Base-by-base conservation (phyloP, 2,329 filamentous ascomycete genomes). In the Elsinoe necatrix region DNA sequence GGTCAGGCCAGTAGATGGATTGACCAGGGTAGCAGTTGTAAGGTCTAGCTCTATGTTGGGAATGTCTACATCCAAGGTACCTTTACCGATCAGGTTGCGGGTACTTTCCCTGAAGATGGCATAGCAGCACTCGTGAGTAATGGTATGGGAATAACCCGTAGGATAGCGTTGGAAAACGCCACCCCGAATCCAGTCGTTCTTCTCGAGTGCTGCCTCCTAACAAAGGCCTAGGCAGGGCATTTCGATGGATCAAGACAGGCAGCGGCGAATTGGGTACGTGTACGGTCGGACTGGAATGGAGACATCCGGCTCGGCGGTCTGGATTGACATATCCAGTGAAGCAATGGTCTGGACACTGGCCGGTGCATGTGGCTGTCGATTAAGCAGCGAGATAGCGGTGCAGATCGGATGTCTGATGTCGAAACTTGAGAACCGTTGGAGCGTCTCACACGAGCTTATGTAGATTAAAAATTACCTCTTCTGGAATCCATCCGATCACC, bases 191-290 rank as follows among this genome's bases (percentile, higher is more conserved):
- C 61, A 63, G 34, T 37, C 45, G 57, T 64, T 64, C 55, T 58
- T 58, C 58, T 64, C 60, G 43, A 65, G 43, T 18, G 58, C 29
- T 12, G 57, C 54, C 9, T 41, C 34, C 35, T 60, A 60, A 12
- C 60, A 59, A 31, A 31, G 63, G 62, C 41, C 59, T 42, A 31
- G 62, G 63, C 37, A 67, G 60, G 31, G 66, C 59, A 45, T 58
- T 59, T 43, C 63, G 60, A 58, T 66, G 65, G 55, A 67, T 59
- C 42, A 67, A 58, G 51, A 65, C 61, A 16, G 61, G 60, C n/a
- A 64, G 58, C 16, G 50, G 27, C 34, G 61, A 63, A 56, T 62
- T 62, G 55, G 63, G 63, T 35, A 63, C 62, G 58, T 63, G 62
- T 16, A 59, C 47, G 55, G 59, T 63, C 4, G 58, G 61, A 27